These are phyloP conservation scores for Mycena amicta DNA, from an alignment of 768 basidiomycete genomes.

Conservation along the genomic window DNA sequence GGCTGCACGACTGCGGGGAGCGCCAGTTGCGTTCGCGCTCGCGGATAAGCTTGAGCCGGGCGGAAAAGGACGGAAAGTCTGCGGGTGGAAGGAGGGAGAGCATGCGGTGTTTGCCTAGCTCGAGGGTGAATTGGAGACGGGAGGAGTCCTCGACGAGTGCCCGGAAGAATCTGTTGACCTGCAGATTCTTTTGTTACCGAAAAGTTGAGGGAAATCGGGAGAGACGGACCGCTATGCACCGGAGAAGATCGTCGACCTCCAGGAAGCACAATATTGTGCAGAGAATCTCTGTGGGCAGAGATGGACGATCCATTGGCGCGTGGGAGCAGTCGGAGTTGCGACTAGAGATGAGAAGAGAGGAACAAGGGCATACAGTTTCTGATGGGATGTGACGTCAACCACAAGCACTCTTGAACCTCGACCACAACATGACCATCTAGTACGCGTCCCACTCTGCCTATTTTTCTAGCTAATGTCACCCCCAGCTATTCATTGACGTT, in stretches of 20 bases:
- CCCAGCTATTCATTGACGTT: constrained; percentile 80
- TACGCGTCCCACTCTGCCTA: constrained; percentile 20
- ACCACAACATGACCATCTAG: constrained; percentile 48
- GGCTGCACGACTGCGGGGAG: constrained; percentile 40
- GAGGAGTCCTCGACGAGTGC: constrained; percentile 45
- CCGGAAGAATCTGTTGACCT: constrained; percentile 45
- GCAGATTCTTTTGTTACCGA: constrained; percentile 2
- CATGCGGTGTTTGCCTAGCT: constrained; percentile 51
- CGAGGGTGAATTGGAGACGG: constrained; percentile 50
- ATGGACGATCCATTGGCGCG: constrained; percentile 3
- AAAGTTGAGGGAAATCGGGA: neutral
- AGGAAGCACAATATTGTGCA: constrained; percentile 28
- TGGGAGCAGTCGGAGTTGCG: neutral
- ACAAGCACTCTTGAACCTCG: constrained; percentile 20
- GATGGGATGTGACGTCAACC: constrained; percentile 22
- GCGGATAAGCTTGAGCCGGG: constrained; percentile 43
- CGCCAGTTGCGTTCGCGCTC: constrained; percentile 54
- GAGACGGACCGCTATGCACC: constrained; percentile 13
- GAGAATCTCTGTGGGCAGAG: constrained; percentile 29
- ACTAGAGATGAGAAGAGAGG: neutral
- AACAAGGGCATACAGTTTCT: neutral
- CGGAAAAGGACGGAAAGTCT: constrained; percentile 35
- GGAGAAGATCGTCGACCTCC: constrained; percentile 26
- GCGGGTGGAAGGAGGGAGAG: constrained; percentile 37
- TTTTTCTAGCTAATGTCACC: neutral